These are phyloP conservation scores for Austroboletus festivus DNA, from an alignment of 768 basidiomycete genomes.

Conservation along the genomic window DNA sequence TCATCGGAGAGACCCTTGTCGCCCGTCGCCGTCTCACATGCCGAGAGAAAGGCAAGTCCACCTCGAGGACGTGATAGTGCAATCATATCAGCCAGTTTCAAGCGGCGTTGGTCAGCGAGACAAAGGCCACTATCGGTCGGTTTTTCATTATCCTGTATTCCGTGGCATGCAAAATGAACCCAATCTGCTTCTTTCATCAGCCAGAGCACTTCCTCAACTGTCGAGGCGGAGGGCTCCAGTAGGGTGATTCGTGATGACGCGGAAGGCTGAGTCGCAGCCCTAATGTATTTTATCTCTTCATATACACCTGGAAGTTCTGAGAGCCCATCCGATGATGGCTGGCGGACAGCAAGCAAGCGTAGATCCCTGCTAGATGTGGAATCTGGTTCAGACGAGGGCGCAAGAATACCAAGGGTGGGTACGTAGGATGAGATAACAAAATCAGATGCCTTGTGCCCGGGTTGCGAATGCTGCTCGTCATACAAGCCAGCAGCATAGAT, in stretches of 20 bases:
- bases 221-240: neutral
- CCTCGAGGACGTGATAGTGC: neutral
- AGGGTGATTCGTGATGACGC: neutral
- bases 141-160: neutral
- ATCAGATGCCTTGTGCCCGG: neutral
- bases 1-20: neutral
- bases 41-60: neutral
- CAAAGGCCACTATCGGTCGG: neutral
- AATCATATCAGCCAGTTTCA: neutral
- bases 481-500: neutral
- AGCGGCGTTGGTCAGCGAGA: neutral
- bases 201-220: neutral
- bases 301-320: neutral
- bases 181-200: neutral
- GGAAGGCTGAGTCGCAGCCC: neutral
- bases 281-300: neutral
- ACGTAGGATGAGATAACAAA: neutral
- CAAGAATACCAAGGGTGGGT: neutral
- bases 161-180: neutral
- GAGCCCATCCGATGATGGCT: neutral
- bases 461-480: neutral
- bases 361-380: neutral
- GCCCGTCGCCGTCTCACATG: neutral
- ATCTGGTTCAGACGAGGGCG: neutral
- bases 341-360: neutral